Conservation (phyloP, 1,139 yeast species). For the Kurtzmaniella quercitrusa region DNA sequence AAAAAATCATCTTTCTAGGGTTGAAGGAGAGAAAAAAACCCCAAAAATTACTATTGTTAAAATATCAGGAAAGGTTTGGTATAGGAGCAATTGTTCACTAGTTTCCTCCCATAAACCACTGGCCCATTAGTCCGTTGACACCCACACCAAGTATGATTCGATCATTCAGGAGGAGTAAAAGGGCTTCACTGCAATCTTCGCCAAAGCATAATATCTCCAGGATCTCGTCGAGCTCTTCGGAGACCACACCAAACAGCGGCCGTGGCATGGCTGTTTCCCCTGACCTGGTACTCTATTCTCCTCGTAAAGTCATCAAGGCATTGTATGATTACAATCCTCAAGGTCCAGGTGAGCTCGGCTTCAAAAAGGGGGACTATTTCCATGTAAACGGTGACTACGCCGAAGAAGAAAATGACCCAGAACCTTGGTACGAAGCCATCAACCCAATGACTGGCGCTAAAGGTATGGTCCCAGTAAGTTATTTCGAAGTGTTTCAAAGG, state of each 20-base stretch:
- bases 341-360: constrained; percentile 77
- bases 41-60: not conserved
- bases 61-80: not conserved
- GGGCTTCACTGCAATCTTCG: constrained; percentile 31
- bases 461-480: constrained; percentile 85
- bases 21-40: not conserved
- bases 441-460: constrained; percentile 74
- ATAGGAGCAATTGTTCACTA: not conserved
- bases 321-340: constrained; percentile 73
- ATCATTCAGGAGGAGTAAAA: constrained; percentile 40
- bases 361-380: constrained; percentile 81
- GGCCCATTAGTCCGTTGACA: not conserved
- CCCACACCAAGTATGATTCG: constrained; percentile 27
- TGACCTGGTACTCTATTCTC: constrained; percentile 40
- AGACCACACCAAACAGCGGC: constrained; percentile 7
- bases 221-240: constrained; percentile 18
- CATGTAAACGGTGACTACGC: constrained; percentile 67
- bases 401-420: constrained; percentile 25
- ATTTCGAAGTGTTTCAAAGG: constrained; percentile 77
- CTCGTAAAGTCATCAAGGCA: constrained; percentile 83
- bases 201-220: constrained; percentile 36
- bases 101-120: not conserved
- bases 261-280: constrained; percentile 6
- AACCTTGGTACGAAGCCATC: constrained; percentile 84
- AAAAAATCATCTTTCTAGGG: not conserved